Percentiles rank a stretch among this genome's conserved stretches.
phyloP scores from a whole-genome alignment of 1,139 yeast species.

The Saccharomycopsis hybrid region DNA sequence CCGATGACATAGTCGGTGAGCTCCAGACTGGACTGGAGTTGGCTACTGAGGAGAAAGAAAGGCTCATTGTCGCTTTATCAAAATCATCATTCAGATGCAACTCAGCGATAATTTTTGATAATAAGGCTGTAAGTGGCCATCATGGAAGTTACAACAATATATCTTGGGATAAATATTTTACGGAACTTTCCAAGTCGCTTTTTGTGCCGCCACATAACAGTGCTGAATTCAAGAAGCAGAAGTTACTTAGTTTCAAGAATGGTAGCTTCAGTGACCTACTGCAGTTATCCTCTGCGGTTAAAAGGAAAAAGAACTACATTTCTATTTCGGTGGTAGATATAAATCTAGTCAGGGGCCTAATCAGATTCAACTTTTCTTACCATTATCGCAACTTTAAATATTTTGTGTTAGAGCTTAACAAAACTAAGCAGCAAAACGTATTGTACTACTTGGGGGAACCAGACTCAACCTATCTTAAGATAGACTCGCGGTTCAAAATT shows the following conservation, averaged over 20 bases:
- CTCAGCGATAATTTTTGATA: conserved; percentile 2
- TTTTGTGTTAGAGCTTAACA: conserved; percentile 29
- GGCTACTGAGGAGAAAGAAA: conserved; percentile 1
- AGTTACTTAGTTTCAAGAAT: neutral
- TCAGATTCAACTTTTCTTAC: conserved; percentile 19
- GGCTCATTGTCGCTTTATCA: conserved; percentile 4
- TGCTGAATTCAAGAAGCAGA: neutral
- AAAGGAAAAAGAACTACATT: neutral
- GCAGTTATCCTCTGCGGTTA: neutral
- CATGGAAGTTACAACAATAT: neutral
- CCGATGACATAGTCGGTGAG: conserved; percentile 1
- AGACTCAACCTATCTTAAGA: conserved; percentile 40
- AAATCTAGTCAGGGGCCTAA: conserved; percentile 20
- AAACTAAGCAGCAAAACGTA: conserved; percentile 40
- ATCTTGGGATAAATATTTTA: conserved; percentile 1
- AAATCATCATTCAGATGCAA: conserved; percentile 5
- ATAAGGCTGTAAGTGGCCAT: neutral
- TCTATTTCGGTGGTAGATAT: conserved; percentile 12
- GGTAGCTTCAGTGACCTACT: neutral
- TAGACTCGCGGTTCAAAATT: conserved; percentile 38
- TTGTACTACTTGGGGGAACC: conserved; percentile 41
- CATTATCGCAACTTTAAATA: conserved; percentile 1
- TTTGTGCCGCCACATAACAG: neutral
- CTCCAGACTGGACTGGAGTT: neutral
- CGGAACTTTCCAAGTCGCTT: neutral